Percentiles rank a stretch among this genome's conserved stretches.
Evolutionary conservation across 495 filamentous ascomycete species (phyloP).

Genomic region (Xylaria bambusicola): DNA sequence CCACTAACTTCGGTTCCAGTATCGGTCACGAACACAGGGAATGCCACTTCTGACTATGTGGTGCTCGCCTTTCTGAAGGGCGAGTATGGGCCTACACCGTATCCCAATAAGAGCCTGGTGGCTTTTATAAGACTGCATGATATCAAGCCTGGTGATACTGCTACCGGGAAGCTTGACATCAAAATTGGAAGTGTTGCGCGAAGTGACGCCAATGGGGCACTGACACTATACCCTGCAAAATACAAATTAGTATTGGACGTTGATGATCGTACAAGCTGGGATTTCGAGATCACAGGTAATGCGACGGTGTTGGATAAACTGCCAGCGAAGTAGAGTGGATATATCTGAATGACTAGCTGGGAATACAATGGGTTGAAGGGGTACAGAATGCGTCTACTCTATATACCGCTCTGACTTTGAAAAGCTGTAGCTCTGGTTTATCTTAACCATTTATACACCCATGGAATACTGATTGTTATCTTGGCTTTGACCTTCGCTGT

Average conservation of each 20-base stretch:
- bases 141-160: slow-evolving; percentile 42
- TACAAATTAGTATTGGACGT: slow-evolving; percentile 60
- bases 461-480: background rate
- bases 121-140: slow-evolving; percentile 55
- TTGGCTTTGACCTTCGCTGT: background rate
- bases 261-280: slow-evolving; percentile 34
- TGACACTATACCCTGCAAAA: slow-evolving; percentile 60
- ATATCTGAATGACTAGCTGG: no score
- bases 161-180: slow-evolving; percentile 48
- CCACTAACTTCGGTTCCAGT: slow-evolving; percentile 44
- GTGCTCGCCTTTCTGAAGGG: slow-evolving; percentile 55
- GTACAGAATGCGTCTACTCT: no score
- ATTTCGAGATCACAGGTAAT: slow-evolving; percentile 48
- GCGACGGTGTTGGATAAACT: slow-evolving; percentile 41
- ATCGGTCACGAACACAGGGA: slow-evolving; percentile 55
- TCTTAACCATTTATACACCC: background rate
- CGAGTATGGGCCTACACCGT: slow-evolving; percentile 55
- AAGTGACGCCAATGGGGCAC: slow-evolving; percentile 53
- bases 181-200: slow-evolving; percentile 56
- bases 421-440: no score
- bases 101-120: slow-evolving; percentile 60
- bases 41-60: slow-evolving; percentile 54
- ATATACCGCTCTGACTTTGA: no score
- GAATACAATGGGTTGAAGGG: no score
- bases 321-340: slow-evolving; percentile 30